Base-by-base conservation (phyloP, 331 rosid genomes). In the Saraca asoca region DNA sequence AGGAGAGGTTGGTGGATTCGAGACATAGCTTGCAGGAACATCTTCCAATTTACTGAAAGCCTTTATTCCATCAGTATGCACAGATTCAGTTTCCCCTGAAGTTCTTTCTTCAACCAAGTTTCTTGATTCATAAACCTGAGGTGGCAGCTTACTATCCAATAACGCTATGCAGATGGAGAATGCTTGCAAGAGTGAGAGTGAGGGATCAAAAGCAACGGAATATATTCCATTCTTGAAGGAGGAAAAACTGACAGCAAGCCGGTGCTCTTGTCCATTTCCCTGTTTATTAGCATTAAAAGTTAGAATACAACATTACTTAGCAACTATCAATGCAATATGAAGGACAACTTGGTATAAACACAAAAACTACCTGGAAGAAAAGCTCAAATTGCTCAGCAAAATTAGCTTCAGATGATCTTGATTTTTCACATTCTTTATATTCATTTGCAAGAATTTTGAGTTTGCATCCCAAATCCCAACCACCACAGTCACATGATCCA, bases 401-500 rank as follows among this genome's bases (percentile, higher is more conserved):
- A 78, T 49, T 14, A 62, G 78, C 62, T 53, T 80, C 74, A 16
- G 81, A 78, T 19, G 84, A 68, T 68, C 68, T 79, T 63, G 80
- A 69, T 43, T 72, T 85, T 72, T 52, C 69, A 66, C 45, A 12
- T 11, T 52, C 68, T 70, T 76, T 82, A 71, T 82, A 75, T 63
- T 71, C 81, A 59, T 81, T 88, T 31, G 81, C 82, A 20, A 88
- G 80, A 62, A 90, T 70, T 79, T 71, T 75, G 16, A 94, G 91
- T 68, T 86, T 81, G 84, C 99, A 94, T 71, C 91, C 99, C 81
- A 88, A 53, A 80, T 94, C 99, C 99, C 99, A 94, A 77, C 99
- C 99, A 35, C 97, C 99, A 78, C 99, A 94, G 76, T 94, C 99
- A 45, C 99, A 94, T 16, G 86, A 71, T 66, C 99, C 99, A 37